phyloP scores from a whole-genome alignment of 768 basidiomycete genomes.

The Phaffia tasmanica region DNA sequence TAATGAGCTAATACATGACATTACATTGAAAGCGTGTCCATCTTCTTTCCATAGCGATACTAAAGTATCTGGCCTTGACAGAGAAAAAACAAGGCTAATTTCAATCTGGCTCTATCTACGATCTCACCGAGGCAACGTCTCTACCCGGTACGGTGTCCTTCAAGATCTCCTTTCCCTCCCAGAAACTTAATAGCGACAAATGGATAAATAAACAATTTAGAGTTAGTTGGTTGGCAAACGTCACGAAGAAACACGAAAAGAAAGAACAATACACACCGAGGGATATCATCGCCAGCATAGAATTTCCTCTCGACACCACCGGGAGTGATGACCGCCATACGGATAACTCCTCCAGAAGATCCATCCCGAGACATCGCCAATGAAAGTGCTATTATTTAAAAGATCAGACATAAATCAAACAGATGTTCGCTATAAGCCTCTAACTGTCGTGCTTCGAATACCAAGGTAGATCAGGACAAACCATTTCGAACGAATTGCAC shows the following conservation, averaged over 20 bases:
- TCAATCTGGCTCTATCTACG: neutral
- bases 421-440: neutral
- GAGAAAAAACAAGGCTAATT: too few relatives aligned
- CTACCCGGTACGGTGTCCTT: constrained; percentile 20
- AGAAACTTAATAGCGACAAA: constrained; percentile 47
- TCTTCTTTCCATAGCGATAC: too few relatives aligned
- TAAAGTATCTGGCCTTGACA: too few relatives aligned
- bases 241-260: neutral
- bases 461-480: constrained; percentile 41
- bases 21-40: too few relatives aligned
- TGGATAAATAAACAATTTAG: neutral
- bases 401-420: neutral
- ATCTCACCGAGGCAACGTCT: constrained; percentile 13
- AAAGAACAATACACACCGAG: constrained; percentile 32
- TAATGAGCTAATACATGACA: too few relatives aligned
- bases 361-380: constrained; percentile 97
- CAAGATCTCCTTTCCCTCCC: constrained; percentile 71
- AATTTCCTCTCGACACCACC: constrained; percentile 84
- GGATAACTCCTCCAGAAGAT: constrained; percentile 91
- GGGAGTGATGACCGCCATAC: constrained; percentile 93
- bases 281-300: constrained; percentile 78
- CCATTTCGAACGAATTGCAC: constrained; percentile 92
- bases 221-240: neutral
- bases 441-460: neutral
- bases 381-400: constrained; percentile 54